phyloP scores from a whole-genome alignment of 2,329 filamentous ascomycete species.

The Colletotrichum endophyticum region DNA sequence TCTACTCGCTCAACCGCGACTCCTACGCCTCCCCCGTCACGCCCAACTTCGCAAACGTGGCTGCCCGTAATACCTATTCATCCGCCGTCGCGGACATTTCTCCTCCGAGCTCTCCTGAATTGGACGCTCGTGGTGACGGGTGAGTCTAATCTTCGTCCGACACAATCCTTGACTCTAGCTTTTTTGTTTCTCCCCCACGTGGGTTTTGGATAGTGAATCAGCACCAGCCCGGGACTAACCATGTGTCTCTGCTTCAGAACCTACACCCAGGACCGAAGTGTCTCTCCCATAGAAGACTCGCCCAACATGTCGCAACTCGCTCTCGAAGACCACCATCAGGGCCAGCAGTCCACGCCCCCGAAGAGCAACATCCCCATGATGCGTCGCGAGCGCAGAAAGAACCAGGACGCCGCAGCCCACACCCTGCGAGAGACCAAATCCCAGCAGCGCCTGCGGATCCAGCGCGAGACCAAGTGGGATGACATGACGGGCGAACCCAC shows the following conservation, averaged over 20 bases:
- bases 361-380: slow-evolving; percentile 55
- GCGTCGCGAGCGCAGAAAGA: slow-evolving; percentile 55
- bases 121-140: slow-evolving; percentile 38
- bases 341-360: slow-evolving; percentile 24
- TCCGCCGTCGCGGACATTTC: slow-evolving; percentile 47
- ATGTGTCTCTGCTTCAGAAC: slow-evolving; percentile 11
- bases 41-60: slow-evolving; percentile 22
- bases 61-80: slow-evolving; percentile 14
- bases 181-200: slow-evolving; percentile 14
- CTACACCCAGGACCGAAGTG: slow-evolving; percentile 34
- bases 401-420: slow-evolving; percentile 41
- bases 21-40: slow-evolving; percentile 13
- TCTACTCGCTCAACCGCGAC: slow-evolving; percentile 12
- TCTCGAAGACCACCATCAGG: slow-evolving; percentile 7
- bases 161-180: neutral
- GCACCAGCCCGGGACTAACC: slow-evolving; percentile 17
- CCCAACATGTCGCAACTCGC: slow-evolving; percentile 38
- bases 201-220: slow-evolving; percentile 2
- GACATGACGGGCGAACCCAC: slow-evolving; percentile 70
- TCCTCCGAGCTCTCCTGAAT: slow-evolving; percentile 63
- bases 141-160: slow-evolving; percentile 37
- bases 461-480: slow-evolving; percentile 63
- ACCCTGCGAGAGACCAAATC: slow-evolving; percentile 44
- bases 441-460: slow-evolving; percentile 35
- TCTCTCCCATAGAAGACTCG: slow-evolving; percentile 59